These are phyloP conservation scores for Schizonepeta tenuifolia DNA, from an alignment of 257 asterid species.

Conservation along the genomic window DNA sequence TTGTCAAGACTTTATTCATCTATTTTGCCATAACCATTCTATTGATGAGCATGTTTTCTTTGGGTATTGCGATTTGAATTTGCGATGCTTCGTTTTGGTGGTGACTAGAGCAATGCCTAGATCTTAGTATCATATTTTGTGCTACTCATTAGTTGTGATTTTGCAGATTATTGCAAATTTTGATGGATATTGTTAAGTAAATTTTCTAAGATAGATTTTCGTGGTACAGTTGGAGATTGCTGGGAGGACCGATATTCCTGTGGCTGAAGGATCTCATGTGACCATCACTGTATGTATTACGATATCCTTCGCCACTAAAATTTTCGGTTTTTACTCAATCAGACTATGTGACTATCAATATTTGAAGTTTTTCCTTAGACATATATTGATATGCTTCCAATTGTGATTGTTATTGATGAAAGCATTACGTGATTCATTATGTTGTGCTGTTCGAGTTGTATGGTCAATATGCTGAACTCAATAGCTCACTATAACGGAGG, in stretches of 20 bases:
- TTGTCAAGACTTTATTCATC: not conserved
- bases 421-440: not conserved
- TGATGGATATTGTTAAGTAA: not conserved
- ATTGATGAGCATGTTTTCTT: constrained; percentile 3
- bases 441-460: not conserved
- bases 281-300: constrained; percentile 75
- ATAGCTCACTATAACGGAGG: not conserved
- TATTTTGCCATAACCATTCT: not conserved
- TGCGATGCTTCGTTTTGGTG: not conserved
- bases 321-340: constrained; percentile 13
- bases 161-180: constrained; percentile 21
- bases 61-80: not conserved
- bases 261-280: constrained; percentile 98
- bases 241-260: constrained; percentile 91
- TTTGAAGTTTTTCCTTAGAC: too few species aligned
- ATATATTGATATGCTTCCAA: constrained; percentile 6
- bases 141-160: not conserved
- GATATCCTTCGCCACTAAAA: not conserved
- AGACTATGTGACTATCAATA: not conserved
- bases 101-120: constrained; percentile 5
- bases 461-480: not conserved
- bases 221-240: constrained; percentile 82
- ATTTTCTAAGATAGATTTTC: constrained; percentile 19
- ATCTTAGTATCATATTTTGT: not conserved
- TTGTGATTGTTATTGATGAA: not conserved